phyloP scores from a whole-genome alignment of 768 basidiomycete genomes.

The Antrodiella citrinella region DNA sequence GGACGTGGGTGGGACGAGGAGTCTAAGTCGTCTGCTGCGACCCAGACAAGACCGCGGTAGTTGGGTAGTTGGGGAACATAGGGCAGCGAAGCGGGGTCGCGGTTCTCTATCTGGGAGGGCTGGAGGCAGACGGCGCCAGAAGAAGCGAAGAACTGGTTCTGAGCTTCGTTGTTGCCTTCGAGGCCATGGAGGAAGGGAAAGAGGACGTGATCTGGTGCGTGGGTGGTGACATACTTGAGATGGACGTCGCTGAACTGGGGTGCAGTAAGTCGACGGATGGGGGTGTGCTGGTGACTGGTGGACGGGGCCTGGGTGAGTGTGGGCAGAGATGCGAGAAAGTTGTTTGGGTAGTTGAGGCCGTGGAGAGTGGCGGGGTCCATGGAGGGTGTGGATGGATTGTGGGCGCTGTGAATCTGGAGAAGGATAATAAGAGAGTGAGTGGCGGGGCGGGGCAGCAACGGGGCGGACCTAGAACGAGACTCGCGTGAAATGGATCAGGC shows the following conservation, averaged over 20 bases:
- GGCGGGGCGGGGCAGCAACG: background rate
- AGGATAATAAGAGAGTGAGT: background rate
- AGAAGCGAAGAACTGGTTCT: constrained; percentile 72
- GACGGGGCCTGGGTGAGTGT: constrained; percentile 23
- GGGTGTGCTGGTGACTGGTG: constrained; percentile 29
- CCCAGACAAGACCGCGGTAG: constrained; percentile 72
- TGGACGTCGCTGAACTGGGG: constrained; percentile 53
- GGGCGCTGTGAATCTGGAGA: background rate
- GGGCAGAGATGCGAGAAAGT: constrained; percentile 11
- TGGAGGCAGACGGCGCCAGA: constrained; percentile 1
- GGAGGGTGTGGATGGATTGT: background rate
- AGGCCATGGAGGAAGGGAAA: constrained; percentile 89
- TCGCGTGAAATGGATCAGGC: background rate
- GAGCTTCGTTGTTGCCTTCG: constrained; percentile 71
- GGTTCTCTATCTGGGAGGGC: constrained; percentile 9
- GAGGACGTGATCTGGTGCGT: constrained; percentile 73
- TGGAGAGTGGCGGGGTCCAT: background rate
- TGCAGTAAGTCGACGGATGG: constrained; percentile 35
- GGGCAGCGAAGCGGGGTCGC: constrained; percentile 1
- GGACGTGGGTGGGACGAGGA: background rate
- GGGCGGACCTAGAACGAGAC: background rate
- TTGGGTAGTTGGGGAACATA: constrained; percentile 23
- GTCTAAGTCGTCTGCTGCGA: constrained; percentile 53
- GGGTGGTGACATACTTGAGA: constrained; percentile 51
- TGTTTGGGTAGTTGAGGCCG: constrained; percentile 5